Evolutionary conservation across 2,329 filamentous ascomycete species (phyloP).

Genomic region (Coniochaeta prunicola): DNA sequence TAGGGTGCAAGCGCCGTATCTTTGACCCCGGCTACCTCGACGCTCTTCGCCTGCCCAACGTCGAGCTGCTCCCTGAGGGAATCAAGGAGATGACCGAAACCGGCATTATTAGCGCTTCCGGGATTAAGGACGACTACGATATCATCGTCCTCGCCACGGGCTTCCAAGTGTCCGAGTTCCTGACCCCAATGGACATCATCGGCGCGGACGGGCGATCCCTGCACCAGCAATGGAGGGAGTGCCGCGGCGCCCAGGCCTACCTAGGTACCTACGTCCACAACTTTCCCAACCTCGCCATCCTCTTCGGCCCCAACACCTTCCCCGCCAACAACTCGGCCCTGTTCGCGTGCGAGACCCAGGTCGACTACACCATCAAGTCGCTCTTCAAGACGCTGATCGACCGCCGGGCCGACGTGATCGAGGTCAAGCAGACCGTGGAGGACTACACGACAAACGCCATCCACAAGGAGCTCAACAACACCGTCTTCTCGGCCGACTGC

Average conservation of each 20-base stretch:
- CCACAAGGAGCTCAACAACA: conserved; percentile 20
- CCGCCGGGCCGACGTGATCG: conserved; percentile 20
- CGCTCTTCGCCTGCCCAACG: conserved; percentile 19
- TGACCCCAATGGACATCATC: conserved; percentile 18
- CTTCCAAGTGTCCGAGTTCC: conserved; percentile 16
- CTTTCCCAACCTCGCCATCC: conserved; percentile 22
- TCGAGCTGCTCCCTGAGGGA: conserved; percentile 19
- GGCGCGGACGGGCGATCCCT: conserved; percentile 14
- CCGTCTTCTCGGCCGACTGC: conserved; percentile 28
- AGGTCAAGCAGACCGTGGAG: conserved; percentile 25
- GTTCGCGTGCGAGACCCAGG: conserved; percentile 12
- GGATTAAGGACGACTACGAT: conserved; percentile 15
- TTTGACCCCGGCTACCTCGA: conserved; percentile 25
- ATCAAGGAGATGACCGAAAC: conserved; percentile 17
- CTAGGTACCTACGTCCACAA: conserved; percentile 20
- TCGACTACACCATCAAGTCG: conserved; percentile 18
- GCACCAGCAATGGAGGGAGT: conserved; percentile 18
- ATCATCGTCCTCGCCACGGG: conserved; percentile 20
- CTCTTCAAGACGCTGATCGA: conserved; percentile 21
- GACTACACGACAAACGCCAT: conserved; percentile 21
- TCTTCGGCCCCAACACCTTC: conserved; percentile 15
- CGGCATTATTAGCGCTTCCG: conserved; percentile 15
- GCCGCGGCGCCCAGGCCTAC: conserved; percentile 21
- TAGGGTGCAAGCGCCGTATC: conserved; percentile 28
- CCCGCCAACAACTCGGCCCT: conserved; percentile 13